Percentiles rank a stretch among this genome's conserved stretches.
phyloP scores from a whole-genome alignment of 2,329 filamentous ascomycete genomes.

The Trichoderma afroharzianum region DNA sequence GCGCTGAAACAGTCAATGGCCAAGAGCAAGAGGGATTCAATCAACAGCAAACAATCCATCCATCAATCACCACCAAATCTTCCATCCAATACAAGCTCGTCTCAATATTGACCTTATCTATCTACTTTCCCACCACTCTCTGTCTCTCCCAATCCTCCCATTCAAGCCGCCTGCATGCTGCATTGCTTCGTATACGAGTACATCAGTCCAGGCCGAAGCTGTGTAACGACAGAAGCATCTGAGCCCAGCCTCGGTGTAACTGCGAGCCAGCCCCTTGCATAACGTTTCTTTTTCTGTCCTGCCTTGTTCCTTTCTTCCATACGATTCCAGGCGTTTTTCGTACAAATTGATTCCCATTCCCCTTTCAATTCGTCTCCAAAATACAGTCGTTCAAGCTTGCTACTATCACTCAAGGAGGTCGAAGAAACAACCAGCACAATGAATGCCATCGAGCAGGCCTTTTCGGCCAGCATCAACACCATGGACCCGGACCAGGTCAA shows the following conservation, averaged over 20 bases:
- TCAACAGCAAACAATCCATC: not conserved
- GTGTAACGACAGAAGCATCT: not conserved
- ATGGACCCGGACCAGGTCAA: not conserved
- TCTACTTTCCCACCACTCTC: not conserved
- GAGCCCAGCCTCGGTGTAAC: not conserved
- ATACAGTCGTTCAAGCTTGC: not conserved
- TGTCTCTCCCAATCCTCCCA: not conserved
- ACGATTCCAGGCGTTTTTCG: not conserved
- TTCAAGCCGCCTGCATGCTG: not conserved
- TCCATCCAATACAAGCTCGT: not conserved
- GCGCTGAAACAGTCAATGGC: not conserved
- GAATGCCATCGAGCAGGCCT: not conserved
- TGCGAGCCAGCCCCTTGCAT: constrained; percentile 8
- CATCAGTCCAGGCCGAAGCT: not conserved
- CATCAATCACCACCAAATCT: not conserved
- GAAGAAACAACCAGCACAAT: not conserved
- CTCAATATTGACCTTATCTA: not conserved
- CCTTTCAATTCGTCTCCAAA: not conserved
- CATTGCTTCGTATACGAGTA: not conserved
- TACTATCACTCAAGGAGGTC: not conserved
- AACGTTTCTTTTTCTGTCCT: not conserved
- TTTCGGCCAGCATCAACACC: not conserved
- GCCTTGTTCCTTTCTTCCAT: not conserved
- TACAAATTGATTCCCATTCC: not conserved
- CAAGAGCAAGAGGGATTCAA: not conserved